Conservation (phyloP, 495 filamentous ascomycete genomes). For the Tuber brumale region DNA sequence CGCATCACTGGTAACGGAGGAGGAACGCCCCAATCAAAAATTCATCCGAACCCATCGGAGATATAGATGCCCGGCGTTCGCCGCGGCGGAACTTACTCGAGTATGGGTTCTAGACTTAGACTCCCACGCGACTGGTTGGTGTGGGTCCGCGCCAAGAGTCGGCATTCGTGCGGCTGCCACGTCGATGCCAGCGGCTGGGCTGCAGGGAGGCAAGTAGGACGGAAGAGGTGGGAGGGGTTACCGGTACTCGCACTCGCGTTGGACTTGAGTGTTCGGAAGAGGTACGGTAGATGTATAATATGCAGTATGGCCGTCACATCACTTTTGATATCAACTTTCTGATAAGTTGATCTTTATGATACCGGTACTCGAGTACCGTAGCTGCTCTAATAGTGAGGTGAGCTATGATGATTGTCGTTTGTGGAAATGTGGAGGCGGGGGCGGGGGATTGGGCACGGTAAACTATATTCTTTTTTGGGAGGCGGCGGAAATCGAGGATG, state of each 20-base stretch:
- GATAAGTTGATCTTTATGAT: background rate
- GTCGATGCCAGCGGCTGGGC: background rate
- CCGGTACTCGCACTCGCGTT: background rate
- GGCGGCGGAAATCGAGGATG: background rate
- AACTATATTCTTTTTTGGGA: background rate
- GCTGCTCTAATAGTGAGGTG: background rate
- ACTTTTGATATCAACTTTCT: background rate
- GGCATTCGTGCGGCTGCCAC: background rate
- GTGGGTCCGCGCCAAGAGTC: background rate
- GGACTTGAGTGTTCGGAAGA: background rate
- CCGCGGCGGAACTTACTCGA: background rate
- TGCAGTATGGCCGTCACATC: background rate
- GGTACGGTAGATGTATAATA: background rate
- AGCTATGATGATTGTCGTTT: background rate
- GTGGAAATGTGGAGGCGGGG: background rate
- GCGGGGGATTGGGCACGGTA: background rate
- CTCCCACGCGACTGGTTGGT: background rate
- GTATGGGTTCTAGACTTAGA: background rate
- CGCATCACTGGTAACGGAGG: background rate
- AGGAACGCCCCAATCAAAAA: background rate
- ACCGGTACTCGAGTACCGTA: too few relatives aligned
- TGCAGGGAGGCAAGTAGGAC: background rate
- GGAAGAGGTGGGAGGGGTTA: background rate
- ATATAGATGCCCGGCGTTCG: background rate
- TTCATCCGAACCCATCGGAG: background rate